phyloP scores from a whole-genome alignment of 148 eudicot genomes.

The Arbutus unedo region DNA sequence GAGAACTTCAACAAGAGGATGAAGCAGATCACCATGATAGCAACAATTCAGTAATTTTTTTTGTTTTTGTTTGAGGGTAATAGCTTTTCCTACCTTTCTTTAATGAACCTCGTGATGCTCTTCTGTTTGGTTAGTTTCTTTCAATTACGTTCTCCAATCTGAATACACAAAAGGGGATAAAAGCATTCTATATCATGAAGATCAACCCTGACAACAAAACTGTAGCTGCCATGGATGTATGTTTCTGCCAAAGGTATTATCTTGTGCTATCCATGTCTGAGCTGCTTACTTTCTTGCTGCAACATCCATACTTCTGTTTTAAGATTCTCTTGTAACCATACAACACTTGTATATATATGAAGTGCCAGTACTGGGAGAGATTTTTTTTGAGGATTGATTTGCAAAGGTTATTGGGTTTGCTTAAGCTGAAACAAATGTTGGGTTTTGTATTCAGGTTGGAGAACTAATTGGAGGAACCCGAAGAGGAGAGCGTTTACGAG shows the following conservation, averaged over 20 bases:
- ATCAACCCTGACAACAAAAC: slow-evolving; percentile 84
- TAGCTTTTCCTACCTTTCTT: too few species aligned
- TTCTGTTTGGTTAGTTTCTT: not conserved
- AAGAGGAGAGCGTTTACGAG: slow-evolving; percentile 86
- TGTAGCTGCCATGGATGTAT: slow-evolving; percentile 99
- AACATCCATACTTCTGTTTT: not conserved
- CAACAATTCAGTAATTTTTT: too few species aligned
- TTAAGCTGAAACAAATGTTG: not conserved
- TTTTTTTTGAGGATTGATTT: not conserved
- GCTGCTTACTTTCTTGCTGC: slow-evolving; percentile 6
- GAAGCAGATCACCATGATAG: too few species aligned
- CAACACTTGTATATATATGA: not conserved
- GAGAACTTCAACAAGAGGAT: too few species aligned
- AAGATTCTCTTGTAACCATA: not conserved
- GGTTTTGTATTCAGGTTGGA: slow-evolving; percentile 65
- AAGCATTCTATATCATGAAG: slow-evolving; percentile 98
- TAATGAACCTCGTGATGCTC: not conserved
- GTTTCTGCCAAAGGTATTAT: slow-evolving; percentile 85
- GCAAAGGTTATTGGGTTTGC: not conserved
- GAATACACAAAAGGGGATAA: slow-evolving; percentile 85
- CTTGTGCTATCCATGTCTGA: not conserved
- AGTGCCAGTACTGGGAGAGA: not conserved
- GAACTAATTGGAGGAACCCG: slow-evolving; percentile 98
- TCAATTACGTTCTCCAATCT: slow-evolving; percentile 36
- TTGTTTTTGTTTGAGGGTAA: too few species aligned